Conservation (phyloP, 495 filamentous ascomycete genomes). For the Terfezia boudieri region DNA sequence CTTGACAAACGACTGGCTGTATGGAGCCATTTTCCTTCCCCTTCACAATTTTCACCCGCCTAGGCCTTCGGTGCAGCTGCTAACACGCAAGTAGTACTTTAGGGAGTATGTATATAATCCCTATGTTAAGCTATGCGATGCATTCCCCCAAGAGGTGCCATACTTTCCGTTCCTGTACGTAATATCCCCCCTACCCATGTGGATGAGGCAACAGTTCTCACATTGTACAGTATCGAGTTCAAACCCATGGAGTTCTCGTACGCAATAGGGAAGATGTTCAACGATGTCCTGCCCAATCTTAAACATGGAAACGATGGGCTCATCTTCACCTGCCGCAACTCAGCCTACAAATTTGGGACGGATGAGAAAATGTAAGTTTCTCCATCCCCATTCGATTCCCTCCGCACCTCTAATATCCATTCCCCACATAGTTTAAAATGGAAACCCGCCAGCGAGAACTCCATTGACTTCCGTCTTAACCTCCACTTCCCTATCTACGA, state of each 20-base stretch:
- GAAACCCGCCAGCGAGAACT: slow-evolving; percentile 86
- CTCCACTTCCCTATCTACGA: slow-evolving; percentile 54
- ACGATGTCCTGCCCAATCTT: slow-evolving; percentile 54
- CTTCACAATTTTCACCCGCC: no score
- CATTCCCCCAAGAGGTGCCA: slow-evolving; percentile 43
- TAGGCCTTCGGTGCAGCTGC: no score
- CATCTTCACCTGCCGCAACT: slow-evolving; percentile 80
- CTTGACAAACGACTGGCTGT: slow-evolving; percentile 66
- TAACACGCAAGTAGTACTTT: slow-evolving; percentile 32
- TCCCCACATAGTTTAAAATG: slow-evolving; percentile 72
- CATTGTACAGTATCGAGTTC: slow-evolving; percentile 36
- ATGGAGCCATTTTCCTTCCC: background rate
- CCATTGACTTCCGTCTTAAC: slow-evolving; percentile 65
- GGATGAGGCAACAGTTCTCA: slow-evolving; percentile 1
- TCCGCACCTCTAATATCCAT: background rate
- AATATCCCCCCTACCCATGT: background rate
- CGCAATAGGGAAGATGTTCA: slow-evolving; percentile 77
- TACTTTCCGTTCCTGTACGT: slow-evolving; percentile 41
- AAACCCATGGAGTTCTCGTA: slow-evolving; percentile 78
- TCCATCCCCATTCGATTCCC: background rate
- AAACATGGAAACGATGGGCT: slow-evolving; percentile 87
- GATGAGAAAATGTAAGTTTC: slow-evolving; percentile 26
- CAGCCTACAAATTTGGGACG: slow-evolving; percentile 69
- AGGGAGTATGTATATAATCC: slow-evolving; percentile 56
- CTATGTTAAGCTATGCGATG: slow-evolving; percentile 45